These are phyloP conservation scores for Orbilia quercus DNA, from an alignment of 2,329 filamentous ascomycete genomes.

Conservation along the genomic window DNA sequence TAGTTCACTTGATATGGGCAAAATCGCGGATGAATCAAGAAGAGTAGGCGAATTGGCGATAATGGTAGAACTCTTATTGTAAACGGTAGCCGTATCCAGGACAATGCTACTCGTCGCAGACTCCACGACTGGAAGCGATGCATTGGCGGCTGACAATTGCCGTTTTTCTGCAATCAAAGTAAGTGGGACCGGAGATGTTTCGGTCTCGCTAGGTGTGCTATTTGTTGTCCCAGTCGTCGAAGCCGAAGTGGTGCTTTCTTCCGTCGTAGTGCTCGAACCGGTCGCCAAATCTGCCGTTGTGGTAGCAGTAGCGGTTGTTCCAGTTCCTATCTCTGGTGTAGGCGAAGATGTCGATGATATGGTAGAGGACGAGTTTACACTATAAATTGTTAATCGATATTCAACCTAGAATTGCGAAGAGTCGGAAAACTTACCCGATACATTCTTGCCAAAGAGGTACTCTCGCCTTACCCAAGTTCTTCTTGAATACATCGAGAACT, in stretches of 20 bases:
- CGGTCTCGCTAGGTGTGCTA: background rate
- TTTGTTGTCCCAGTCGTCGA: background rate
- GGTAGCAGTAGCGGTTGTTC: background rate
- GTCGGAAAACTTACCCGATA: conserved; percentile 14
- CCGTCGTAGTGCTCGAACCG: background rate
- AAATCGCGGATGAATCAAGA: background rate
- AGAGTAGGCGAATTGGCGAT: conserved; percentile 1
- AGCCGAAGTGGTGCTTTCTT: background rate
- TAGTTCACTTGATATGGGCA: background rate
- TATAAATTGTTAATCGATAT: background rate
- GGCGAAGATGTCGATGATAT: background rate
- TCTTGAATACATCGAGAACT: conserved; percentile 32
- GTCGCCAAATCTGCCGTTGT: background rate
- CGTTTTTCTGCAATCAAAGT: conserved; percentile 31
- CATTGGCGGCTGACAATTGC: conserved; percentile 3
- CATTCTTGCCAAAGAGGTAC: conserved; percentile 45
- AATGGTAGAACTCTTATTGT: background rate
- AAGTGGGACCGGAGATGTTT: background rate
- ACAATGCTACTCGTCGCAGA: background rate
- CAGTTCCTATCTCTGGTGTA: background rate
- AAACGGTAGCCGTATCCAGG: background rate
- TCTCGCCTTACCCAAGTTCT: conserved; percentile 40
- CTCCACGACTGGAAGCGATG: background rate
- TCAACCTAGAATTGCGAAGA: background rate
- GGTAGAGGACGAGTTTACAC: background rate